Evolutionary conservation across 148 eudicot genomes (phyloP), one percentile per base, ranked within the genome.

Genomic region (Hydrangea macrophylla): DNA sequence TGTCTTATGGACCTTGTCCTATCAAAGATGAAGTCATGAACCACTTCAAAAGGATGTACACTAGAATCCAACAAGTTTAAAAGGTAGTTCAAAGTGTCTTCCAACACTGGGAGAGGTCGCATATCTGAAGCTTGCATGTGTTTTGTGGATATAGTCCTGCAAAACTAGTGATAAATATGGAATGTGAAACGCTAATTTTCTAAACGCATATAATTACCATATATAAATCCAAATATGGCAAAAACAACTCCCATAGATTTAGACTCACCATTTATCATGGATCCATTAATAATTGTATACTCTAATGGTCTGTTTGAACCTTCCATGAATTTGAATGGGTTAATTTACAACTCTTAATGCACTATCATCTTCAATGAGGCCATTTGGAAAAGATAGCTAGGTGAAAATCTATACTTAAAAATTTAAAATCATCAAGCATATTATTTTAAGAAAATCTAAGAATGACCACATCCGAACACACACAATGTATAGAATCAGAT

Each of bases 1-100:
- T 93, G 98, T 77, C 98, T 86, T 61, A 93, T 93, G 72, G 98
- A 93, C 77, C 95, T 88, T 51, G 89, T 88, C 79, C 97, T 74
- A 82, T 93, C 97, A 77, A 88, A 90, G 68, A 93, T 65, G 75
- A 93, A 93, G 71, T 90, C 98, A 74, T 93, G 97, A 71, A 93
- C 76, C 71, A 78, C 91, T 72, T 83, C 89, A 81, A 88, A 93
- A 17, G 97, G 83, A 71, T 76, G 80, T 26, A 86, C 86, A 24
- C 76, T 65, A 8, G 90, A 86, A 73, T 82, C 77, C 78, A 86
- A 61, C 70, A 93, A 76, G 71, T 76, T 72, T 73, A 90, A 78
- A 60, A 93, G 88, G 78, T 90, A 82, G 64, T 84, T 80, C 42
- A 93, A 80, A 39, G 98, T 88, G 70, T 87, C 92, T 67, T 88